Evolutionary conservation across 805 yeast species (phyloP).

Genomic region (Saccharomycopsis sp.): DNA sequence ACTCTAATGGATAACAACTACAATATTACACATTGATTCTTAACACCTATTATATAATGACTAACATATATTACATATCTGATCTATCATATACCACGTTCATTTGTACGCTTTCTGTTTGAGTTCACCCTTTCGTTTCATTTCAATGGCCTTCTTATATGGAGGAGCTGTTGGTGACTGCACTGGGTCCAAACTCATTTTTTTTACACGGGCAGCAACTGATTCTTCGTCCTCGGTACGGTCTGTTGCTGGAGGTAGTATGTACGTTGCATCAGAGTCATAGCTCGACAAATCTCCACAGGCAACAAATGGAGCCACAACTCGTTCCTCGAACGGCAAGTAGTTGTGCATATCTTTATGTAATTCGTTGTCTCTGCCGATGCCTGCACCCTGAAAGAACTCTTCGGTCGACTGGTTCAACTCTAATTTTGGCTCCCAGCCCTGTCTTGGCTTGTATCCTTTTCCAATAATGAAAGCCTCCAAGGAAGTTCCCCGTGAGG

Average conservation of each 20-base stretch:
- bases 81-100: neutral
- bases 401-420: conserved; percentile 66
- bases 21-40: too few species aligned
- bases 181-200: conserved; percentile 75
- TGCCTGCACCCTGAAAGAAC: conserved; percentile 59
- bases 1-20: too few species aligned
- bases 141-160: conserved; percentile 82
- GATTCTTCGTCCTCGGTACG: conserved; percentile 24
- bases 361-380: conserved; percentile 35
- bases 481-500: conserved; percentile 89
- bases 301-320: conserved; percentile 86
- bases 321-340: conserved; percentile 56
- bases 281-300: conserved; percentile 87
- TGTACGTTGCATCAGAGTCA: conserved; percentile 94
- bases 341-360: conserved; percentile 36
- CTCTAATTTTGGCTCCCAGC: conserved; percentile 71
- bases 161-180: conserved; percentile 97
- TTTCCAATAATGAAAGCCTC: conserved; percentile 92
- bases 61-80: neutral
- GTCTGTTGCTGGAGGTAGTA: conserved; percentile 20
- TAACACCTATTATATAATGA: too few species aligned
- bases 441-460: conserved; percentile 75
- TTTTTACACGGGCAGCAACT: conserved; percentile 27
- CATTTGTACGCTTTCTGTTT: conserved; percentile 20
- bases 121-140: conserved; percentile 69